Percentiles rank a stretch among this genome's conserved stretches.
These are phyloP conservation scores for Arabidopsis arenosa DNA, from an alignment of 345 rosid genomes.

Conservation along the genomic window DNA sequence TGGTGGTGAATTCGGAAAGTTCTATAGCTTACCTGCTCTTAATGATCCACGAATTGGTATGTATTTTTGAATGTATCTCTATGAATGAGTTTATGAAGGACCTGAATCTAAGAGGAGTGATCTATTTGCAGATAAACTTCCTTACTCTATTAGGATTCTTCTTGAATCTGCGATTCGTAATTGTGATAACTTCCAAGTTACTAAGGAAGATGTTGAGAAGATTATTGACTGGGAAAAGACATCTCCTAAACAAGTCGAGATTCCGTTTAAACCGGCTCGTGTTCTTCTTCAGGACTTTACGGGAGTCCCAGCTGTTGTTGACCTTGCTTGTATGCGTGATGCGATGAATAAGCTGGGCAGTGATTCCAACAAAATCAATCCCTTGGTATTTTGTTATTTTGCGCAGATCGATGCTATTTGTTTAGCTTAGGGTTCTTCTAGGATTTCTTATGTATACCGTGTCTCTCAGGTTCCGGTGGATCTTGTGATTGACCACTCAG, in stretches of 20 bases:
- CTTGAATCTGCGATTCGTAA: conserved; percentile 97
- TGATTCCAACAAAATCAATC: conserved; percentile 77
- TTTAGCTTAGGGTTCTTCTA: background rate
- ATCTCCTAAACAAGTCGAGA: conserved; percentile 92
- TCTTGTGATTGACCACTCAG: conserved; percentile 98
- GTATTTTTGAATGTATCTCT: background rate
- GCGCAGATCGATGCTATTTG: background rate
- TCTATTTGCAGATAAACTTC: conserved; percentile 71
- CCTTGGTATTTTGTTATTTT: conserved; percentile 39
- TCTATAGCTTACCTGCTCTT: conserved; percentile 87
- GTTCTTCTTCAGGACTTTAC: conserved; percentile 99
- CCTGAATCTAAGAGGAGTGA: conserved; percentile 46
- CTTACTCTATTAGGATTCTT: conserved; percentile 91
- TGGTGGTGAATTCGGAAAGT: conserved; percentile 96
- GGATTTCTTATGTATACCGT: background rate
- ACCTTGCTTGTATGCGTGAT: conserved; percentile 99
- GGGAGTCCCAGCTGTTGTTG: conserved; percentile 99
- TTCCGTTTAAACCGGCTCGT: conserved; percentile 98
- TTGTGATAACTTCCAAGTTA: conserved; percentile 97
- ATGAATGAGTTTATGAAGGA: background rate
- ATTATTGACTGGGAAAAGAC: conserved; percentile 93
- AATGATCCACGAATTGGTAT: conserved; percentile 96
- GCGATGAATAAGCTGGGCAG: conserved; percentile 92
- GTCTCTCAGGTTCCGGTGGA: conserved; percentile 76
- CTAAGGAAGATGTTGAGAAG: conserved; percentile 90